phyloP scores from a whole-genome alignment of 2,329 filamentous ascomycete genomes.

The Monosporascus sp. region DNA sequence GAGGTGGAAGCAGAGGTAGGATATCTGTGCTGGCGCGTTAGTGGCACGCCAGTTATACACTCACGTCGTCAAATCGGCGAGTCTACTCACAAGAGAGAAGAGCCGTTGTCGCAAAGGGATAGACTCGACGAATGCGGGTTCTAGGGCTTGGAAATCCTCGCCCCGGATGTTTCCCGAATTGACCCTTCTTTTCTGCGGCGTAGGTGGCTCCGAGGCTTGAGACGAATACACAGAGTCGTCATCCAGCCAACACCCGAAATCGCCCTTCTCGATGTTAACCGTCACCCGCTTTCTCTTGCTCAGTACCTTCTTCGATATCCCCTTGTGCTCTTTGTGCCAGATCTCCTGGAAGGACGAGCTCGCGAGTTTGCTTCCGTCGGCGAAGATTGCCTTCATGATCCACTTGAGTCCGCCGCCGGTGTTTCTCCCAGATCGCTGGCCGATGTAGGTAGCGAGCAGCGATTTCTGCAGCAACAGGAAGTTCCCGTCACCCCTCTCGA shows the following conservation, averaged over 20 bases:
- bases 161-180: constrained; percentile 17
- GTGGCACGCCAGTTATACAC: too few relatives aligned
- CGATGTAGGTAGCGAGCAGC: constrained; percentile 57
- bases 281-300: constrained; percentile 46
- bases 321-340: constrained; percentile 60
- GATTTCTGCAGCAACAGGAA: constrained; percentile 42
- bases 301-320: constrained; percentile 32
- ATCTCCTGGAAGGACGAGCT: constrained; percentile 57
- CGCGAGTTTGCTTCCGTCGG: constrained; percentile 53
- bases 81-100: constrained; percentile 45
- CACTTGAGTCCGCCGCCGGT: constrained; percentile 38
- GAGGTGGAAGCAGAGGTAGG: constrained; percentile 42
- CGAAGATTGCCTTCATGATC: constrained; percentile 62
- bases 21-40: constrained; percentile 28
- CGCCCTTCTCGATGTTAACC: constrained; percentile 54
- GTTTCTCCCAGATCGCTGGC: constrained; percentile 39
- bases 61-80: neutral
- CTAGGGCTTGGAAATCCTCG: constrained; percentile 35
- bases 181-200: constrained; percentile 34
- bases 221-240: constrained; percentile 44
- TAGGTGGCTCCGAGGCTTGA: constrained; percentile 40
- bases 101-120: constrained; percentile 58
- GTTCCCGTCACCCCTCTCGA: constrained; percentile 24
- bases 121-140: constrained; percentile 44
- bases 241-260: constrained; percentile 57